Conservation (phyloP, 139 green algal genomes). For the Haematococcus sp. region DNA sequence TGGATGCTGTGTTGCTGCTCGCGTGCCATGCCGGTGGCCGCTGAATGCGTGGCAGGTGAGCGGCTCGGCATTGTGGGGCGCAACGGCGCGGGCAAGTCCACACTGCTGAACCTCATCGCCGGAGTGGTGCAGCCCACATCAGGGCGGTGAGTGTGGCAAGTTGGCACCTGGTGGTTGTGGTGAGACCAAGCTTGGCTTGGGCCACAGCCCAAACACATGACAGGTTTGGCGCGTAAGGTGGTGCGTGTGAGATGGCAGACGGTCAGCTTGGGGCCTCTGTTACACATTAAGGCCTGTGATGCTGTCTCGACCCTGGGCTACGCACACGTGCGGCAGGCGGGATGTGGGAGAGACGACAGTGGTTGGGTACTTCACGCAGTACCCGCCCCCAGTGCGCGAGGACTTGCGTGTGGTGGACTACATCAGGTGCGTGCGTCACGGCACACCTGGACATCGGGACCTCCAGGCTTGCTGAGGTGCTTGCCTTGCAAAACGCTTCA, state of each 20-base stretch:
- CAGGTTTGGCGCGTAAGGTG: too few species aligned
- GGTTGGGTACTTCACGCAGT: conserved; percentile 76
- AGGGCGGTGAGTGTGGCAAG: background rate
- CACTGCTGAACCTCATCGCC: conserved; percentile 64
- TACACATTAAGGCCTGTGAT: too few species aligned
- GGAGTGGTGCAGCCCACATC: conserved; percentile 11
- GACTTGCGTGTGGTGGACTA: conserved; percentile 67
- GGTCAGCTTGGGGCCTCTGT: background rate
- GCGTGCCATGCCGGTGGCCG: too few species aligned
- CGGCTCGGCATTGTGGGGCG: conserved; percentile 69
- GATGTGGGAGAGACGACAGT: conserved; percentile 61
- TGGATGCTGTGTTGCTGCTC: too few species aligned
- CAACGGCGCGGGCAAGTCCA: conserved; percentile 70
- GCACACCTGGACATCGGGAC: too few species aligned
- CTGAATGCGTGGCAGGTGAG: too few species aligned
- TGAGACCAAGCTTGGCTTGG: too few species aligned
- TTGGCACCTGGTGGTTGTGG: background rate
- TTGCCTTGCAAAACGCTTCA: too few species aligned
- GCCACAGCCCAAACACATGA: background rate
- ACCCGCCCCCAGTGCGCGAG: conserved; percentile 53
- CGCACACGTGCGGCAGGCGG: conserved; percentile 15
- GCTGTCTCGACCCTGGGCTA: too few species aligned
- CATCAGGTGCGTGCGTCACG: conserved; percentile 44
- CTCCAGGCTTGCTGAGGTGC: too few species aligned
- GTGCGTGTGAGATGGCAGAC: too few species aligned